phyloP scores from a whole-genome alignment of 108 stramenopile genomes.

The Seminavis robusta region DNA sequence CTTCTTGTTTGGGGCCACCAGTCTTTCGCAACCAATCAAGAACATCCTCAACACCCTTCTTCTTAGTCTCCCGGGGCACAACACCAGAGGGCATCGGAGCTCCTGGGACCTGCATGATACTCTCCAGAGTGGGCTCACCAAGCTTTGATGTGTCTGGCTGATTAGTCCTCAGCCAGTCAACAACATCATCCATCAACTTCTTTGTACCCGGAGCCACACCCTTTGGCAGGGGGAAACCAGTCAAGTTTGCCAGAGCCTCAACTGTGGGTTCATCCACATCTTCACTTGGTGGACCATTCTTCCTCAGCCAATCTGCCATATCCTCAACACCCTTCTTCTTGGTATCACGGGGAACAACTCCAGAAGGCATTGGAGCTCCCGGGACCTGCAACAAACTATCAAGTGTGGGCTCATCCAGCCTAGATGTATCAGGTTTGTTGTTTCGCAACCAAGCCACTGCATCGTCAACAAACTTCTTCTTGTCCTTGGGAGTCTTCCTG shows the following conservation, averaged over 20 bases:
- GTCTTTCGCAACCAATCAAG: too few species aligned
- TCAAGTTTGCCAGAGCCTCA: slow-evolving; percentile 7
- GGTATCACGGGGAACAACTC: slow-evolving; percentile 1
- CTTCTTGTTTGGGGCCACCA: too few species aligned
- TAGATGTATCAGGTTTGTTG: too few species aligned
- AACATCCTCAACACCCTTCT: slow-evolving; percentile 11
- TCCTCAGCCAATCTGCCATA: slow-evolving; percentile 10
- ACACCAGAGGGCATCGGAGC: background rate
- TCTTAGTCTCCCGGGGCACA: background rate
- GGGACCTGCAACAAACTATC: too few species aligned
- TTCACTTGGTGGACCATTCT: background rate
- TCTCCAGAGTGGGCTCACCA: slow-evolving; percentile 5
- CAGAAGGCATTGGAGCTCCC: slow-evolving; percentile 7
- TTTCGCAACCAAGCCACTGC: too few species aligned
- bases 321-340: slow-evolving; percentile 1
- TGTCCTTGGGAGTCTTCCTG: too few species aligned
- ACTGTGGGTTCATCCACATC: slow-evolving; percentile 7
- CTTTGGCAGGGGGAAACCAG: slow-evolving; percentile 6
- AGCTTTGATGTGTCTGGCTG: background rate
- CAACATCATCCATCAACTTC: slow-evolving; percentile 10
- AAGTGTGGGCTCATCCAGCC: too few species aligned
- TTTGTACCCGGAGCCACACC: background rate
- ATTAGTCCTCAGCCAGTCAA: slow-evolving; percentile 21
- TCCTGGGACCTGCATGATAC: background rate
- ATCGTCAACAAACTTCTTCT: too few species aligned